Percentiles rank a stretch among this genome's conserved stretches.
Evolutionary conservation across 768 basidiomycete genomes (phyloP).

Genomic region (Boletellus ananas): DNA sequence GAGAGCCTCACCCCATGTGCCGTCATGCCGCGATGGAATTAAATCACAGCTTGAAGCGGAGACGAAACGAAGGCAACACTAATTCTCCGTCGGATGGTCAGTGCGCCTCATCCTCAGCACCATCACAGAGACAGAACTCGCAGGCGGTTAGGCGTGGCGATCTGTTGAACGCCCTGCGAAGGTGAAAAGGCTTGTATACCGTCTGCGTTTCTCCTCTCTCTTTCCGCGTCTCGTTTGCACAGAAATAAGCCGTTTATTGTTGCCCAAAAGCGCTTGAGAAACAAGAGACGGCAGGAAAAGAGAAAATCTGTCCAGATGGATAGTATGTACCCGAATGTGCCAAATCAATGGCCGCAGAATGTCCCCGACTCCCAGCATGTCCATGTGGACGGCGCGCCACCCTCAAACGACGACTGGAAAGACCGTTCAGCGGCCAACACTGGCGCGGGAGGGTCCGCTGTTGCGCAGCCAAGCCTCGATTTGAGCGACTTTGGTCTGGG

Average conservation of each 20-base stretch:
- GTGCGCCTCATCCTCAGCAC: constrained; percentile 36
- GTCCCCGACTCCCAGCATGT: constrained; percentile 32
- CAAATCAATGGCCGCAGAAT: constrained; percentile 41
- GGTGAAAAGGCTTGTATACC: constrained; percentile 39
- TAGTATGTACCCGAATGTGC: constrained; percentile 45
- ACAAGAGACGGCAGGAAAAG: constrained; percentile 37
- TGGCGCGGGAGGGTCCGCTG: constrained; percentile 25
- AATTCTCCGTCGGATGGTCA: constrained; percentile 28
- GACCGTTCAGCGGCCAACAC: constrained; percentile 28
- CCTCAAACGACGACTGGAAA: constrained; percentile 40
- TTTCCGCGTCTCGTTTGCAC: constrained; percentile 37
- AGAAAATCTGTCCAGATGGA: constrained; percentile 40
- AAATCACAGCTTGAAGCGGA: constrained; percentile 26
- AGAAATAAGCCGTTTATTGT: constrained; percentile 46
- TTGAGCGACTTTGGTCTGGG: constrained; percentile 42
- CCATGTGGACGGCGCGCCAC: constrained; percentile 27
- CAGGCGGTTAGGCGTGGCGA: constrained; percentile 36
- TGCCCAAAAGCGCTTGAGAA: constrained; percentile 43
- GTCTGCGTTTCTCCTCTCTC: constrained; percentile 35
- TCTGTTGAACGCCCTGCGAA: constrained; percentile 34
- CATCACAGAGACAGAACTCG: constrained; percentile 38
- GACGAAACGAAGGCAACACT: constrained; percentile 22
- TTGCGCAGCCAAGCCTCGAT: constrained; percentile 35
- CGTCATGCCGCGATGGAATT: constrained; percentile 26
- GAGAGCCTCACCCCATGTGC: constrained; percentile 15